phyloP scores from a whole-genome alignment of 768 basidiomycete genomes.

The Suillus subaureus region DNA sequence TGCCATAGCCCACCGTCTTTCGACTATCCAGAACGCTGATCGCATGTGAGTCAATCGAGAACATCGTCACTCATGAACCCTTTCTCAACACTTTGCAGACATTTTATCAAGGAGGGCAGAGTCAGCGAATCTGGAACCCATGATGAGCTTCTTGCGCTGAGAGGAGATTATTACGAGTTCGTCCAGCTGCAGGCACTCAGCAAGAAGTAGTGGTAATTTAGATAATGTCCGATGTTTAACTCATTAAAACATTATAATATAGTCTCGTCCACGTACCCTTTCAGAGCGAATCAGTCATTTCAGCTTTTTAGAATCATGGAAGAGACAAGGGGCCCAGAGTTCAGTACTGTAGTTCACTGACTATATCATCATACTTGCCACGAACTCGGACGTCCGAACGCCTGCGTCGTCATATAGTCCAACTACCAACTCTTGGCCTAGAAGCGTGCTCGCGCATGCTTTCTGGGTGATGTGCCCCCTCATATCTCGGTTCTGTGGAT shows the following conservation, averaged over 20 bases:
- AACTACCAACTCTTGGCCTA: background rate
- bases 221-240: background rate
- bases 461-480: too few relatives aligned
- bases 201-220: constrained; percentile 29
- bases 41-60: constrained; percentile 60
- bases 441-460: background rate
- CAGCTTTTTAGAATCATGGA: background rate
- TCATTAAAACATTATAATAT: background rate
- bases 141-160: constrained; percentile 68
- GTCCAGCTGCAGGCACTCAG: constrained; percentile 84
- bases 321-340: background rate
- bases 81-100: constrained; percentile 45
- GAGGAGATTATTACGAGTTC: constrained; percentile 80
- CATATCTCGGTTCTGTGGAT: too few relatives aligned
- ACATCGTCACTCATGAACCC: background rate
- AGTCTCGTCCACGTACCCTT: background rate
- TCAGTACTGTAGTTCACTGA: background rate
- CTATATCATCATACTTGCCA: background rate
- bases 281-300: background rate
- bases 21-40: constrained; percentile 91
- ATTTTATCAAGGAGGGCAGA: constrained; percentile 86
- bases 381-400: background rate
- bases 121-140: constrained; percentile 89
- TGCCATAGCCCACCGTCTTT: constrained; percentile 92
- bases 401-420: background rate